Evolutionary conservation across 1,284 basidiomycete species (phyloP).

Genomic region (Leccinum fallax): DNA sequence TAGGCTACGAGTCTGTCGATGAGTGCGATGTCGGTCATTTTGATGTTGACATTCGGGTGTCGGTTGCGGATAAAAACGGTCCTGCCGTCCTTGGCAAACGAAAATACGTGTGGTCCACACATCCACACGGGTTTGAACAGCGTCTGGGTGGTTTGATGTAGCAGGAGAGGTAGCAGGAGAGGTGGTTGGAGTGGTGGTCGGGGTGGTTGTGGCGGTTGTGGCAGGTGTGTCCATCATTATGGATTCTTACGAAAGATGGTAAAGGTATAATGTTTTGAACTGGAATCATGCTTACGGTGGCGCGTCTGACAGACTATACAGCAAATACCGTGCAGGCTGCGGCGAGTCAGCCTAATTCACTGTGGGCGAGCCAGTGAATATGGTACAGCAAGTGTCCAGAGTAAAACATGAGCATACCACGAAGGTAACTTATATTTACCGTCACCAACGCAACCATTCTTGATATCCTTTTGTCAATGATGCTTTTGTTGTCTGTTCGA

Average conservation of each 20-base stretch:
- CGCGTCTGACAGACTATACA: neutral
- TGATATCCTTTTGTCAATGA: neutral
- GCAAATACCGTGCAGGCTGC: neutral
- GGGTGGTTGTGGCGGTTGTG: neutral
- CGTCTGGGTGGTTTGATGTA: neutral
- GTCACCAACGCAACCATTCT: neutral
- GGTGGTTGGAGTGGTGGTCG: neutral
- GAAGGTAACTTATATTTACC: neutral
- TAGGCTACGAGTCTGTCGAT: too few species aligned
- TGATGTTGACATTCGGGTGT: too few species aligned
- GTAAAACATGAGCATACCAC: neutral
- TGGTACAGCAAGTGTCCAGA: neutral
- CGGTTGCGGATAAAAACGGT: too few species aligned
- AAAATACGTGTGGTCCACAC: conserved; percentile 20
- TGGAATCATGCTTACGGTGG: neutral
- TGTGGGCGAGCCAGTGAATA: neutral
- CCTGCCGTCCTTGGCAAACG: conserved; percentile 14
- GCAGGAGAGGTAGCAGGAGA: neutral
- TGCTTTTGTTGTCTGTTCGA: too few species aligned
- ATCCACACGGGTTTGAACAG: conserved; percentile 27
- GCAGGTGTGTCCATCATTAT: neutral
- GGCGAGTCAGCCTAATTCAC: neutral
- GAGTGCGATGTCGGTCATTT: too few species aligned
- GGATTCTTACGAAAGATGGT: neutral
- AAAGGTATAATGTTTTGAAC: neutral